phyloP scores from a whole-genome alignment of 2,329 filamentous ascomycete genomes.

The Nothomitra cinnamomea region DNA sequence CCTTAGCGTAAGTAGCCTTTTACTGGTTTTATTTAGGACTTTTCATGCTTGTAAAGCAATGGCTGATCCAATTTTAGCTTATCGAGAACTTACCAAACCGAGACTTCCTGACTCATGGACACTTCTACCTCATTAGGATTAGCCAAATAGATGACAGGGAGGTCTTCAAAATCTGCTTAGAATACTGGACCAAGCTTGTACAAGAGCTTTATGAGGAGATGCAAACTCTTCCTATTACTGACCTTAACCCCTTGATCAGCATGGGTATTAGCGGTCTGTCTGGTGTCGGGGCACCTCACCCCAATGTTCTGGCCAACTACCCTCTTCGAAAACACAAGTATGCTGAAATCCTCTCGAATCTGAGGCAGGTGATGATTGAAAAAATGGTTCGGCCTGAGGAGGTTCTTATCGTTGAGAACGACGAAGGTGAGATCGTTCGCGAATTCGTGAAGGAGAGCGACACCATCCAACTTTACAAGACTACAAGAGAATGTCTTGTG shows the following conservation, averaged over 20 bases:
- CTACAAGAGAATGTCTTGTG: constrained; percentile 88
- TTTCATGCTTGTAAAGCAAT: background rate
- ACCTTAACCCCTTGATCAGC: constrained; percentile 75
- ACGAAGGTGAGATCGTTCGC: constrained; percentile 95
- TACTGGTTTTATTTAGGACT: constrained; percentile 11
- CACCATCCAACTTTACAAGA: constrained; percentile 98
- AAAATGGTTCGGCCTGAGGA: constrained; percentile 99
- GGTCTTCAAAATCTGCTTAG: constrained; percentile 97
- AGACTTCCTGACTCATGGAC: constrained; percentile 86
- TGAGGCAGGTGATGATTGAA: constrained; percentile 97
- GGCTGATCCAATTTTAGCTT: constrained; percentile 33
- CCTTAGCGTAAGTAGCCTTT: constrained; percentile 43
- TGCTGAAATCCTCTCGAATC: constrained; percentile 78
- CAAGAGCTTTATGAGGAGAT: constrained; percentile 98
- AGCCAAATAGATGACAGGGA: constrained; percentile 97
- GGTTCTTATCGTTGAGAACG: constrained; percentile 97
- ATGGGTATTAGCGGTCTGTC: constrained; percentile 55
- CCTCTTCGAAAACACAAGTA: constrained; percentile 97
- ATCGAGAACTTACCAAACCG: constrained; percentile 92
- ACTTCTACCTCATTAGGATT: constrained; percentile 96
- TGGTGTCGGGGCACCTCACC: constrained; percentile 71
- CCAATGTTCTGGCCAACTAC: constrained; percentile 70
- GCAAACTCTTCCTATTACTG: constrained; percentile 86
- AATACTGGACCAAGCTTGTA: constrained; percentile 98
- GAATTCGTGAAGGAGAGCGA: constrained; percentile 99